phyloP scores from a whole-genome alignment of 345 rosid genomes.

The Gossypium arboreum region DNA sequence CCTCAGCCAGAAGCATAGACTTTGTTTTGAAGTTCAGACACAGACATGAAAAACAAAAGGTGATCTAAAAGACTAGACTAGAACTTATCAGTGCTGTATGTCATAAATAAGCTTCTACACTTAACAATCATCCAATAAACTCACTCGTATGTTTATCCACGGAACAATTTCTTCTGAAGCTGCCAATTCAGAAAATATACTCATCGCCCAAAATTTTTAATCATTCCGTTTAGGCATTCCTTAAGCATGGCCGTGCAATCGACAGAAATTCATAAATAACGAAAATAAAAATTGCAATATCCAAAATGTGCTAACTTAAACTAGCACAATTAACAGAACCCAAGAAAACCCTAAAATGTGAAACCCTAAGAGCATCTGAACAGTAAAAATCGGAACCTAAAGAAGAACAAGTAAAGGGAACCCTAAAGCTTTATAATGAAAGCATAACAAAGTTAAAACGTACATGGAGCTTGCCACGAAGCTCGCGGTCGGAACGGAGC shows the following conservation, averaged over 20 bases:
- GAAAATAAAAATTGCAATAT: neutral
- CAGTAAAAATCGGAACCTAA: neutral
- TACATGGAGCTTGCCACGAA: slow-evolving; percentile 99
- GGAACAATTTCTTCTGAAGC: neutral
- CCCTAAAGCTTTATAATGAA: neutral
- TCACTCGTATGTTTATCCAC: neutral
- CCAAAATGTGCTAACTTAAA: neutral
- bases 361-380: neutral
- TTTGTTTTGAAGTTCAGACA: neutral
- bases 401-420: neutral
- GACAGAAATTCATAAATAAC: neutral
- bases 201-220: neutral
- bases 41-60: neutral
- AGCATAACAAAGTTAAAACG: neutral
- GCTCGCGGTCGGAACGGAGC: slow-evolving; percentile 99
- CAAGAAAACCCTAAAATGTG: neutral
- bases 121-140: neutral
- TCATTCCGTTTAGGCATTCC: neutral
- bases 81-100: neutral
- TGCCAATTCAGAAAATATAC: neutral
- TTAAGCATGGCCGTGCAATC: neutral
- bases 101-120: neutral
- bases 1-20: neutral
- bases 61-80: neutral
- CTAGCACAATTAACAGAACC: neutral